Conservation (phyloP, 1,139 yeast genomes). For the Geotrichum phurueaensis region DNA sequence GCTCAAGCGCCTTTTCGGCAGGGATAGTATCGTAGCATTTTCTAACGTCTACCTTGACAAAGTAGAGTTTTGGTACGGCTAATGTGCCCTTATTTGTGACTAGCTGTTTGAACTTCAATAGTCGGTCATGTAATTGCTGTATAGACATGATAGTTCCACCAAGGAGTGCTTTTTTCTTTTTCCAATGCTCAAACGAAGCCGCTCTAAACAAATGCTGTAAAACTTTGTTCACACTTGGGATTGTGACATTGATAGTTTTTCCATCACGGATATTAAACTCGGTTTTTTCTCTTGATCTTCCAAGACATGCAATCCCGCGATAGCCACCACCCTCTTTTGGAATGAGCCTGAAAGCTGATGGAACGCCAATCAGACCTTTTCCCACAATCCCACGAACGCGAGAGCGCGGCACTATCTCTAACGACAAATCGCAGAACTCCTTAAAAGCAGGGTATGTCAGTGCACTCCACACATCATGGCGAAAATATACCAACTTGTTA, state of each 20-base stretch:
- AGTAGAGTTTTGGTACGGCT: conserved; percentile 41
- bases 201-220: conserved; percentile 27
- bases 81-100: neutral
- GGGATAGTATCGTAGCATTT: conserved; percentile 78
- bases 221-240: conserved; percentile 27
- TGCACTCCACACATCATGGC: conserved; percentile 55
- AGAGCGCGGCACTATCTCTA: conserved; percentile 4
- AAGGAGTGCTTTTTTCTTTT: conserved; percentile 12
- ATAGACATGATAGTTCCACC: conserved; percentile 19
- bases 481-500: conserved; percentile 44
- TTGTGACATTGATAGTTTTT: neutral
- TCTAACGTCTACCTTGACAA: conserved; percentile 69
- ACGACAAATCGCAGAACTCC: conserved; percentile 11
- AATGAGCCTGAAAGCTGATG: conserved; percentile 26
- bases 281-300: conserved; percentile 8
- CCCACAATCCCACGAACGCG: conserved; percentile 2
- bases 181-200: conserved; percentile 26
- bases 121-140: conserved; percentile 17
- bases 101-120: conserved; percentile 21
- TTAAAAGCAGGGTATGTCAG: conserved; percentile 33
- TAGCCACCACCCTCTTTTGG: conserved; percentile 28
- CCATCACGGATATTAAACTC: neutral
- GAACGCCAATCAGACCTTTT: conserved; percentile 1
- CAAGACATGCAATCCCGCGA: conserved; percentile 28
- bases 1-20: conserved; percentile 38